phyloP scores from a whole-genome alignment of 140 eudicot species.

The Ambrosia hybrid region DNA sequence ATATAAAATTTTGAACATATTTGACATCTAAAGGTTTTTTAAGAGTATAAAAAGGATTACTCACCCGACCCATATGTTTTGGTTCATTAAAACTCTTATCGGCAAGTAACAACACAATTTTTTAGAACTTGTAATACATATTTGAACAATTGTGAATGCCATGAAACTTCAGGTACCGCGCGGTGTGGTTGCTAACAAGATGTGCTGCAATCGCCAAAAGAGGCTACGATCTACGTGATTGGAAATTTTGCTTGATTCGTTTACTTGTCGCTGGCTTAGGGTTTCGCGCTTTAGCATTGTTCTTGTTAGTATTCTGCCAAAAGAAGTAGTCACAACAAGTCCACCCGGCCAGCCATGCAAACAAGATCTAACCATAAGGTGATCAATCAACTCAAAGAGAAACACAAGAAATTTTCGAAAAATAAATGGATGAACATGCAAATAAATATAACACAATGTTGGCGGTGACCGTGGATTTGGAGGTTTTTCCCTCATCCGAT shows the following conservation, averaged over 20 bases:
- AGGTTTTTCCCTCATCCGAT: background rate
- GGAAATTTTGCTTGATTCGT: slow-evolving; percentile 52
- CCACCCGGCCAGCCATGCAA: slow-evolving; percentile 25
- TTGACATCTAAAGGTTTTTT: background rate
- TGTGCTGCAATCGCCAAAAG: slow-evolving; percentile 69
- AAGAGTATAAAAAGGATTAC: background rate
- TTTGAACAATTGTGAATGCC: background rate
- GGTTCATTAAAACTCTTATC: too few relatives aligned
- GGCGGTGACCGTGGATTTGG: background rate
- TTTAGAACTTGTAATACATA: background rate
- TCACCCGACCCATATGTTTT: background rate
- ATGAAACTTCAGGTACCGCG: slow-evolving; percentile 57
- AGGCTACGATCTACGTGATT: slow-evolving; percentile 57
- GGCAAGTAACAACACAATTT: background rate
- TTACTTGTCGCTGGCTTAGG: slow-evolving; percentile 48
- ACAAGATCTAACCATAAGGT: slow-evolving; percentile 8
- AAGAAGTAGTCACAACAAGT: slow-evolving; percentile 53
- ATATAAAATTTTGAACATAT: background rate
- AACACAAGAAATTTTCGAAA: slow-evolving; percentile 21
- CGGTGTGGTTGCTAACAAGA: slow-evolving; percentile 88
- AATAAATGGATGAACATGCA: slow-evolving; percentile 3
- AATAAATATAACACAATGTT: background rate
- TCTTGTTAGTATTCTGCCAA: slow-evolving; percentile 78
- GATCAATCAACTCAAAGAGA: slow-evolving; percentile 17
- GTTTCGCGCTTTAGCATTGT: slow-evolving; percentile 60